These are phyloP conservation scores for Huntiella omanensis DNA, from an alignment of 2,329 filamentous ascomycete genomes.

Conservation along the genomic window DNA sequence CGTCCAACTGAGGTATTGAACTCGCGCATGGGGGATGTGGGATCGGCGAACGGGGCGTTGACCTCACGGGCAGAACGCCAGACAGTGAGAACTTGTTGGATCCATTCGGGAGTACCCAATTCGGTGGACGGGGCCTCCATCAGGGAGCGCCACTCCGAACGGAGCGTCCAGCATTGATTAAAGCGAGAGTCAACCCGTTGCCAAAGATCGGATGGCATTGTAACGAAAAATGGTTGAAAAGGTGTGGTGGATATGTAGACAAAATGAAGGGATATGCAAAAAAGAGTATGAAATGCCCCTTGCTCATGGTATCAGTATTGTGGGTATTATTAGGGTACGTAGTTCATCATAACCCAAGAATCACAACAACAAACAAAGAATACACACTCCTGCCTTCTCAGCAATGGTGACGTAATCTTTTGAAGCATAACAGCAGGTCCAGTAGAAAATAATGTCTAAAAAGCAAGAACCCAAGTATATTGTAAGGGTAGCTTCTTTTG, in stretches of 20 bases:
- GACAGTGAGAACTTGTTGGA: slow-evolving; percentile 3
- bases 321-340: too few relatives aligned
- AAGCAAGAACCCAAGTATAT: too few relatives aligned
- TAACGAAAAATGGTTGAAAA: background rate
- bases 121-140: slow-evolving; percentile 4
- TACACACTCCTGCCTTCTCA: too few relatives aligned
- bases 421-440: too few relatives aligned
- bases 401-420: too few relatives aligned
- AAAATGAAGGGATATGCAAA: background rate
- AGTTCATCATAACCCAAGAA: too few relatives aligned
- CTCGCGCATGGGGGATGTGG: slow-evolving; percentile 27
- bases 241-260: background rate
- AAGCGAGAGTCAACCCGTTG: slow-evolving; percentile 6
- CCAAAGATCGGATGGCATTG: slow-evolving; percentile 11
- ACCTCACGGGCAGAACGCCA: slow-evolving; percentile 5
- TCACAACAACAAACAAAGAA: too few relatives aligned
- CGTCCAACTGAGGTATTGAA: slow-evolving; percentile 32
- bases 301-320: too few relatives aligned
- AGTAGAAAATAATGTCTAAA: too few relatives aligned
- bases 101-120: slow-evolving; percentile 5
- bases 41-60: slow-evolving; percentile 6
- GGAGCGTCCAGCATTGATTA: slow-evolving; percentile 5
- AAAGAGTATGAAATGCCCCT: background rate
- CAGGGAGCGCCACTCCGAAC: slow-evolving; percentile 4
- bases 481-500: too few relatives aligned